Conservation (phyloP, 2,329 filamentous ascomycete genomes). For the Botrytis pseudocinerea region DNA sequence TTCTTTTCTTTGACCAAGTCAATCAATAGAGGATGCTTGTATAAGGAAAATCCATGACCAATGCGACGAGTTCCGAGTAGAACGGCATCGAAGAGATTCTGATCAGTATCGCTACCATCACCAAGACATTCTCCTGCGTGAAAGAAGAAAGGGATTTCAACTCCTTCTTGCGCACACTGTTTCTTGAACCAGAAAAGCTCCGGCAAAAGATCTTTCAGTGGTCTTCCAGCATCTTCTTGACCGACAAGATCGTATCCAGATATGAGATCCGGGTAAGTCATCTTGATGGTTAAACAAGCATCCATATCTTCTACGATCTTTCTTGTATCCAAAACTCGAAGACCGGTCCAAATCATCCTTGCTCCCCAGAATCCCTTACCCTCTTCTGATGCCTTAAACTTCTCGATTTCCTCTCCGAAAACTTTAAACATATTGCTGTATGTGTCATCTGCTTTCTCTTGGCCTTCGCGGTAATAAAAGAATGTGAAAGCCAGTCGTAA, state of each 20-base stretch:
- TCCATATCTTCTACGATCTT: slow-evolving; percentile 80
- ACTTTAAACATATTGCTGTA: slow-evolving; percentile 70
- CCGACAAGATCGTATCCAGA: slow-evolving; percentile 89
- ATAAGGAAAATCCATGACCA: slow-evolving; percentile 84
- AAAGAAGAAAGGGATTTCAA: slow-evolving; percentile 93
- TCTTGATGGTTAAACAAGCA: slow-evolving; percentile 79
- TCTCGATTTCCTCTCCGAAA: slow-evolving; percentile 74
- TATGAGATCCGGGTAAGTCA: slow-evolving; percentile 74
- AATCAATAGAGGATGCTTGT: slow-evolving; percentile 86
- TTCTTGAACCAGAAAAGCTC: slow-evolving; percentile 94
- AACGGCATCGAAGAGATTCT: slow-evolving; percentile 86
- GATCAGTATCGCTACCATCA: slow-evolving; percentile 71
- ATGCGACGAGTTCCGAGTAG: slow-evolving; percentile 85
- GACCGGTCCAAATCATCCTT: slow-evolving; percentile 79
- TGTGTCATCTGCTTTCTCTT: slow-evolving; percentile 65
- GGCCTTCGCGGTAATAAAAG: slow-evolving; percentile 65
- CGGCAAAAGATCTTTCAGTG: slow-evolving; percentile 74
- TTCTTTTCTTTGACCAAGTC: slow-evolving; percentile 86
- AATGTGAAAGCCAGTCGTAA: slow-evolving; percentile 74
- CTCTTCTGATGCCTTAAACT: slow-evolving; percentile 70
- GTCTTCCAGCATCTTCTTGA: slow-evolving; percentile 77
- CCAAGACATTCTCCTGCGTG: slow-evolving; percentile 85
- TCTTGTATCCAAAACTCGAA: slow-evolving; percentile 64
- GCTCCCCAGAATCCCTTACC: slow-evolving; percentile 81
- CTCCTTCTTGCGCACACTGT: slow-evolving; percentile 71